Conservation (phyloP, 805 yeast genomes). For the Tetrapisispora namnaoensis region DNA sequence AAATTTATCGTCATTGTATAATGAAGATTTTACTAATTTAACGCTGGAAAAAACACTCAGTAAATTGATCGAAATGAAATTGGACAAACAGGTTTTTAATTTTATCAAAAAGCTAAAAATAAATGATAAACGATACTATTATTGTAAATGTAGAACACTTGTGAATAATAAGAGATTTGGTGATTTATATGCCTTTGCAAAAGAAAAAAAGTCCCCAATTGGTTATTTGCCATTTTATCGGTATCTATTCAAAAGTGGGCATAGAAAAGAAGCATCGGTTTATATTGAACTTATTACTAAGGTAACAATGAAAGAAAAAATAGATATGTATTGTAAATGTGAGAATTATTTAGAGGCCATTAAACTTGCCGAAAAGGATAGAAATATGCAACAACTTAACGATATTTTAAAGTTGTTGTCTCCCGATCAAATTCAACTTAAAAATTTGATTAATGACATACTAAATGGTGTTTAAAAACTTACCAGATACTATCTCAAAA, state of each 20-base stretch:
- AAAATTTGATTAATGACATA: constrained; percentile 15
- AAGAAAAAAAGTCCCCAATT: constrained; percentile 51
- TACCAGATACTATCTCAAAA: too few relatives aligned
- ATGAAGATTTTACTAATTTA: constrained; percentile 31
- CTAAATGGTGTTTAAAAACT: constrained; percentile 10
- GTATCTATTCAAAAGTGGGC: constrained; percentile 44
- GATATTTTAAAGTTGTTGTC: constrained; percentile 18
- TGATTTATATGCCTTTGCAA: constrained; percentile 44
- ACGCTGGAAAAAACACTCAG: constrained; percentile 42
- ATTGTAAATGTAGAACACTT: constrained; percentile 41
- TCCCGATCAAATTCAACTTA: constrained; percentile 19
- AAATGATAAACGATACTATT: constrained; percentile 46
- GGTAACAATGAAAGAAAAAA: constrained; percentile 36
- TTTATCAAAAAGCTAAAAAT: constrained; percentile 46
- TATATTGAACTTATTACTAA: constrained; percentile 47
- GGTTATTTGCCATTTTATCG: constrained; percentile 59
- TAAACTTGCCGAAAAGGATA: constrained; percentile 21
- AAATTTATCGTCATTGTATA: constrained; percentile 34
- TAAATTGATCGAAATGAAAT: constrained; percentile 38
- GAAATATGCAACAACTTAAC: constrained; percentile 13
- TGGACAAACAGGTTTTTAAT: constrained; percentile 38
- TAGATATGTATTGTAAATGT: constrained; percentile 43
- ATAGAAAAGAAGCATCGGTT: constrained; percentile 46
- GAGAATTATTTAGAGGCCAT: constrained; percentile 42
- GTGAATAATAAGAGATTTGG: constrained; percentile 43